Evolutionary conservation across 768 basidiomycete genomes (phyloP).

Genomic region (Tricholoma hemisulphureum): DNA sequence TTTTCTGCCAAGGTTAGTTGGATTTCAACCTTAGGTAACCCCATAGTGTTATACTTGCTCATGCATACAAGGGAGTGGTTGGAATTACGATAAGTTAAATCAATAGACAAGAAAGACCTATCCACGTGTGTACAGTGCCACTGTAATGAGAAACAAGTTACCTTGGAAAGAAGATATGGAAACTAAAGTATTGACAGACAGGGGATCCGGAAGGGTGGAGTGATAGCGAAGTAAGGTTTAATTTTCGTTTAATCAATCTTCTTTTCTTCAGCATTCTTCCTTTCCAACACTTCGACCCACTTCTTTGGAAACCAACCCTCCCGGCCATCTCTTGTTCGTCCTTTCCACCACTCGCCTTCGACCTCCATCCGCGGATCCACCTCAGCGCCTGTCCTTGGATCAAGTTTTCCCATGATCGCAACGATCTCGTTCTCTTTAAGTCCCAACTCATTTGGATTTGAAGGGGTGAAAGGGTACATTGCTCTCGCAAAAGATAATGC

Average conservation of each 20-base stretch:
- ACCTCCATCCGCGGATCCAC: slow-evolving; percentile 64
- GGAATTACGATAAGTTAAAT: too few species aligned
- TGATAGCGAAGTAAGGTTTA: too few species aligned
- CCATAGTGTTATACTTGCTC: too few species aligned
- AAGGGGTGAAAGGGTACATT: slow-evolving; percentile 72
- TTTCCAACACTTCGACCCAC: slow-evolving; percentile 75
- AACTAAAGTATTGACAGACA: too few species aligned
- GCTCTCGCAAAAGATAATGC: slow-evolving; percentile 83
- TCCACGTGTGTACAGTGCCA: too few species aligned
- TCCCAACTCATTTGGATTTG: slow-evolving; percentile 73
- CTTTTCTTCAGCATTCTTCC: slow-evolving; percentile 30
- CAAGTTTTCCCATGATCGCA: slow-evolving; percentile 81
- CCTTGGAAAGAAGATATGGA: too few species aligned
- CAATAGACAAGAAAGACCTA: too few species aligned
- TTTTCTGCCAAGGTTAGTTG: too few species aligned
- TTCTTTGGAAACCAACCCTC: slow-evolving; percentile 95
- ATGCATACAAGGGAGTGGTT: too few species aligned
- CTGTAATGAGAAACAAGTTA: too few species aligned
- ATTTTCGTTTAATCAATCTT: slow-evolving; percentile 20
- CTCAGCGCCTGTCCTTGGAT: slow-evolving; percentile 64
- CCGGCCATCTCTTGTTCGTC: slow-evolving; percentile 85
- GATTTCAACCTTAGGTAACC: too few species aligned
- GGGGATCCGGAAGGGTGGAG: too few species aligned
- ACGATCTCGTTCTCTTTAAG: slow-evolving; percentile 91
- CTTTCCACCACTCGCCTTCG: slow-evolving; percentile 91